These are phyloP conservation scores for Claviceps sorghi DNA, from an alignment of 2,329 filamentous ascomycete genomes.

Conservation along the genomic window DNA sequence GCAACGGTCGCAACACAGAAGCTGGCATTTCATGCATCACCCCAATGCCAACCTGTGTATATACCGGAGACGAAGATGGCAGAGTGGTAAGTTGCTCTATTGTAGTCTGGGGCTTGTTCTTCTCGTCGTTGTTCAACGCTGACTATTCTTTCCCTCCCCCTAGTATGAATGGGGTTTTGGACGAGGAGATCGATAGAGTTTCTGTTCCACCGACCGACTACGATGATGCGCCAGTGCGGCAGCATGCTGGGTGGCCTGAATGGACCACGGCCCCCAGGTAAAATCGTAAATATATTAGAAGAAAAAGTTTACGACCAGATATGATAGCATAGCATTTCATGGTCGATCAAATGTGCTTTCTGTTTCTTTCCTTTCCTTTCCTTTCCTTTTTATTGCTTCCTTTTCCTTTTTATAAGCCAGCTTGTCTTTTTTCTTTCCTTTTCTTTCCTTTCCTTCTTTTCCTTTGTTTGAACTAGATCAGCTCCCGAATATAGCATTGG, in stretches of 20 bases:
- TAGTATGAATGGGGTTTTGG: conserved; percentile 51
- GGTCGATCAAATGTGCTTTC: not conserved
- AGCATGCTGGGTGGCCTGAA: not conserved
- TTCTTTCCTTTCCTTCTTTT: not conserved
- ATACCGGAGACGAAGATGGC: conserved; percentile 88
- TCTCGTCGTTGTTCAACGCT: not conserved
- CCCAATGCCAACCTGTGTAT: conserved; percentile 69
- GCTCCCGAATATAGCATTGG: not conserved
- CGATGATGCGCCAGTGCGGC: not conserved
- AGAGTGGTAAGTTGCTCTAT: conserved; percentile 47
- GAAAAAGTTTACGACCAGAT: not conserved
- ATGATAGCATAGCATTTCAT: not conserved
- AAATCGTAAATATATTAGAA: not conserved
- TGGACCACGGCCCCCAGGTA: not conserved
- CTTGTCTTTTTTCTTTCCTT: not conserved
- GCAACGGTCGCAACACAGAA: conserved; percentile 40
- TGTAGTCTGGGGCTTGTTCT: not conserved
- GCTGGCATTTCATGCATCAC: conserved; percentile 75
- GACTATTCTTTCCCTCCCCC: not conserved
- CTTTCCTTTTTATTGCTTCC: not conserved
- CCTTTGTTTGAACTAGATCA: not conserved
- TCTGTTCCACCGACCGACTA: conserved; percentile 10
- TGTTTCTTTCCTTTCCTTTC: not conserved
- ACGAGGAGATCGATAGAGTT: conserved; percentile 39
- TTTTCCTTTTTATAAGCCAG: not conserved